Conservation (phyloP, 1,284 basidiomycete species). For the Kalmanozyma brasiliensis region DNA sequence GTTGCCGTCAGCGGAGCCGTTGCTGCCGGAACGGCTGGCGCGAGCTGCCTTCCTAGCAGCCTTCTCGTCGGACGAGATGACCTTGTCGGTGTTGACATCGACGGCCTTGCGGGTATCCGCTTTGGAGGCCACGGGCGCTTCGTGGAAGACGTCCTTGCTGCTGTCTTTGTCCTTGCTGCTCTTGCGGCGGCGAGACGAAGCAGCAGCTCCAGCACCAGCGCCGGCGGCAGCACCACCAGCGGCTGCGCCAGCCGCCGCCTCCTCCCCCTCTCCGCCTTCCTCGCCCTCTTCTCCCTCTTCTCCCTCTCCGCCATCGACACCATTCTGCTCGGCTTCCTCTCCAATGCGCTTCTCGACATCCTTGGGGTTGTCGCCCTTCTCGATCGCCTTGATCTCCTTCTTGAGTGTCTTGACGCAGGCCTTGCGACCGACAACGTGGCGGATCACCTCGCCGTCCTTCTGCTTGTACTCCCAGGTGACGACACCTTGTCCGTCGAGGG, state of each 20-base stretch:
- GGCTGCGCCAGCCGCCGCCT: constrained; percentile 24
- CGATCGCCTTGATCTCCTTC: constrained; percentile 60
- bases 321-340: constrained; percentile 21
- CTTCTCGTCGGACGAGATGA: constrained; percentile 41
- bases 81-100: constrained; percentile 43
- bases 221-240: constrained; percentile 29
- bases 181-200: constrained; percentile 18
- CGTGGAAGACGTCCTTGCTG: constrained; percentile 38
- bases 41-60: constrained; percentile 33
- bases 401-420: constrained; percentile 49
- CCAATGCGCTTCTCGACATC: constrained; percentile 35
- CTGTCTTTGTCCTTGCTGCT: no score
- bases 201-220: constrained; percentile 24
- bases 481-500: constrained; percentile 64
- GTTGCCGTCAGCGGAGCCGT: constrained; percentile 7
- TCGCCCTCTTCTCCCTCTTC: constrained; percentile 7
- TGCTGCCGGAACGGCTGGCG: no score
- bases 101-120: constrained; percentile 27
- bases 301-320: constrained; percentile 3
- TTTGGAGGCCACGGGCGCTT: constrained; percentile 39
- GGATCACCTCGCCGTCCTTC: constrained; percentile 54
- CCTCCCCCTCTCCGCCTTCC: constrained; percentile 12
- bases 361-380: constrained; percentile 24
- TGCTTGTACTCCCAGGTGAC: constrained; percentile 65
- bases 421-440: constrained; percentile 59